These are phyloP conservation scores for Populus pruinosa DNA, from an alignment of 345 rosid genomes.

Conservation along the genomic window DNA sequence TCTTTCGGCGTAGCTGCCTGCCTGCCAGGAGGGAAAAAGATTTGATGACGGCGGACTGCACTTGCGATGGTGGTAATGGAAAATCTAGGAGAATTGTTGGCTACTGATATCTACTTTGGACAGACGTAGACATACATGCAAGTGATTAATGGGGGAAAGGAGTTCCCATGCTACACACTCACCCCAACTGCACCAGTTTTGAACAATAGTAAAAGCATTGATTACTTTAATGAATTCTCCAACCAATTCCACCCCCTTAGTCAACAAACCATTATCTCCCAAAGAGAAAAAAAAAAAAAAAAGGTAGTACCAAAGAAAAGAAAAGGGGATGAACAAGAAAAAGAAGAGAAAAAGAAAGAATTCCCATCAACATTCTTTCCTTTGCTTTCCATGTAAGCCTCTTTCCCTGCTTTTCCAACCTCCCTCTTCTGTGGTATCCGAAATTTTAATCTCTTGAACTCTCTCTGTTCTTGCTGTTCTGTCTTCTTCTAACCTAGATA, in stretches of 20 bases:
- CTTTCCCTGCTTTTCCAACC: constrained; percentile 14
- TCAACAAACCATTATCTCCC: constrained; percentile 41
- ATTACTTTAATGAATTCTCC: constrained; percentile 42
- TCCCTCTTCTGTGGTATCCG: constrained; percentile 12
- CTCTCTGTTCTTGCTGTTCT: background rate
- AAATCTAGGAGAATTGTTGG: background rate
- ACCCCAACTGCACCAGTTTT: constrained; percentile 14
- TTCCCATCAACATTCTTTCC: constrained; percentile 11
- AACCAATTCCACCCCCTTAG: constrained; percentile 33
- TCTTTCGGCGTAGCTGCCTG: background rate
- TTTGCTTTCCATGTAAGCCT: constrained; percentile 30
- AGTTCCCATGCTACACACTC: background rate
- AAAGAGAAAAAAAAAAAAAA: background rate
- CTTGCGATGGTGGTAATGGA: background rate
- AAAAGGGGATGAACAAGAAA: constrained; percentile 8
- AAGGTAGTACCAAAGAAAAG: constrained; percentile 3
- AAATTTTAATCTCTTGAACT: background rate
- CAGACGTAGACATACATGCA: background rate
- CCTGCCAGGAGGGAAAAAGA: background rate
- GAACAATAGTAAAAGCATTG: constrained; percentile 31
- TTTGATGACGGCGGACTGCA: background rate
- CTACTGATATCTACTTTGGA: background rate
- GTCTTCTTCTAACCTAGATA: background rate
- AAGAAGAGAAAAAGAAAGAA: constrained; percentile 8
- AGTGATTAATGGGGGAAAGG: too few species aligned